Evolutionary conservation across 148 eudicot species (phyloP).

Genomic region (Fagopyrum tataricum): DNA sequence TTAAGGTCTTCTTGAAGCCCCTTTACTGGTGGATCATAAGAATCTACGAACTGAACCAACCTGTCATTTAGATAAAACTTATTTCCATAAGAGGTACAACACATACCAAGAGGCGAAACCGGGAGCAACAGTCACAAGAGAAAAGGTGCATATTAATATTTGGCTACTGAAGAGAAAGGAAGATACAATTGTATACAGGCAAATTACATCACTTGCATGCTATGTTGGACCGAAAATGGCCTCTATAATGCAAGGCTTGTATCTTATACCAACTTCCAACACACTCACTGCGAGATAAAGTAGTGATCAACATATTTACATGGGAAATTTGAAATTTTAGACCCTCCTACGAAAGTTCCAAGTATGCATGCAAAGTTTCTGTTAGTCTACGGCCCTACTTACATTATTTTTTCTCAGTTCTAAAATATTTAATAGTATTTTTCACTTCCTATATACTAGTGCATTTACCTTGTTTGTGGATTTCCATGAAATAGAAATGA

Average conservation of each 20-base stretch:
- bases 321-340: background rate
- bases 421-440: background rate
- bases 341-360: background rate
- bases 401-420: background rate
- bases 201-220: conserved; percentile 5
- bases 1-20: conserved; percentile 95
- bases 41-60: conserved; percentile 85
- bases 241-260: background rate
- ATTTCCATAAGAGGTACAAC: background rate
- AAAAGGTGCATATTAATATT: background rate
- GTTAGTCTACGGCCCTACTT: background rate
- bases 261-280: conserved; percentile 1
- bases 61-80: conserved; percentile 31
- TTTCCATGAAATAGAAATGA: background rate
- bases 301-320: background rate
- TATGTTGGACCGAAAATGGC: background rate
- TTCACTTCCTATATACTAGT: background rate
- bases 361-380: background rate
- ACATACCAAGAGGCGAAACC: background rate
- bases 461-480: background rate
- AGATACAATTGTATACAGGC: background rate
- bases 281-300: background rate
- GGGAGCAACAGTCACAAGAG: background rate
- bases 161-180: conserved; percentile 3
- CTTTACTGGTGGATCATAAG: conserved; percentile 90